Evolutionary conservation across 176 grass and related monocot genomes (phyloP).

Genomic region (Aechmea fasciata): DNA sequence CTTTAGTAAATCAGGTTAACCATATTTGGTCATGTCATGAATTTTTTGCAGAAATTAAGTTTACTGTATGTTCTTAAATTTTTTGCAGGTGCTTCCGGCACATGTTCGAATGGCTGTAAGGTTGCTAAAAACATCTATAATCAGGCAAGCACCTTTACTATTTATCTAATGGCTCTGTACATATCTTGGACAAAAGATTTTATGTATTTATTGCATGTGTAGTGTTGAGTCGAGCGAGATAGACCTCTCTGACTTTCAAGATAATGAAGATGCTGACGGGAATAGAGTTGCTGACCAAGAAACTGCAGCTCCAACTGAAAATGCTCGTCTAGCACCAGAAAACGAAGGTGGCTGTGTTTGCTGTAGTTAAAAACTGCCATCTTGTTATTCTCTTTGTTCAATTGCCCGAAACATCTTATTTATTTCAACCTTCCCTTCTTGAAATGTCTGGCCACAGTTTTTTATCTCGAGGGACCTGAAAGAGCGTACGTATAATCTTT

Average conservation of each 20-base stretch:
- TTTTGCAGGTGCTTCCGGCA: slow-evolving; percentile 65
- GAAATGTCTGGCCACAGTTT: too few relatives aligned
- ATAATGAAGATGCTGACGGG: slow-evolving; percentile 36
- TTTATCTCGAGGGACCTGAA: too few relatives aligned
- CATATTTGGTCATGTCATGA: neutral
- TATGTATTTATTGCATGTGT: slow-evolving; percentile 14
- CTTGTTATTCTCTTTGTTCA: slow-evolving; percentile 12
- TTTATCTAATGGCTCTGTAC: neutral
- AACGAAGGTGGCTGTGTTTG: slow-evolving; percentile 30
- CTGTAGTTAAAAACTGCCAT: slow-evolving; percentile 9
- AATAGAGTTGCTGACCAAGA: slow-evolving; percentile 28
- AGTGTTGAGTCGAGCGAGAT: slow-evolving; percentile 99
- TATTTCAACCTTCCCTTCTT: too few relatives aligned
- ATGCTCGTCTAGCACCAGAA: slow-evolving; percentile 27
- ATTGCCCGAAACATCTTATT: slow-evolving; percentile 18
- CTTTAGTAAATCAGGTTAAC: neutral
- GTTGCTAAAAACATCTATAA: slow-evolving; percentile 97
- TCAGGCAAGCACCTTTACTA: slow-evolving; percentile 34
- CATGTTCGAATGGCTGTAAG: slow-evolving; percentile 88
- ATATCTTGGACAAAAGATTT: neutral
- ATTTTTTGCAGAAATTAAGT: slow-evolving; percentile 13
- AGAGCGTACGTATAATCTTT: neutral
- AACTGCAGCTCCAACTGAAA: slow-evolving; percentile 22
- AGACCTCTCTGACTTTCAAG: slow-evolving; percentile 96
- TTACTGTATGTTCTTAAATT: slow-evolving; percentile 1